Base-by-base conservation (phyloP, 2,329 filamentous ascomycete genomes). In the Sphaceloma murrayae region DNA sequence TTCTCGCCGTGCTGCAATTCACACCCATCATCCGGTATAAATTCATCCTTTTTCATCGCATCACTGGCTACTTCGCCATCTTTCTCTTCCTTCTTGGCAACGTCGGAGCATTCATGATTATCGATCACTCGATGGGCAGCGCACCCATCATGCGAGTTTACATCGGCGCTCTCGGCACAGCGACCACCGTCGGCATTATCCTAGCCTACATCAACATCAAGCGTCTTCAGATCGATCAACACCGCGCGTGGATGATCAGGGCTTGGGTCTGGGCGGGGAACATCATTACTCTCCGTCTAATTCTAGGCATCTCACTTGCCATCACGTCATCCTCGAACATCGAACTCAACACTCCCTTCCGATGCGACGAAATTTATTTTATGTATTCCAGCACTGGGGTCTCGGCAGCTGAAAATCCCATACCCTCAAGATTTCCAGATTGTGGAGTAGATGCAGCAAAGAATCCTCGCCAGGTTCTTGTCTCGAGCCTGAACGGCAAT, bases 221-320 rank as follows among this genome's bases (percentile, higher is more conserved):
- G 55, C 61, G 64, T 2, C 57, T 79, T 2, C 75, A 79, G 53
- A 74, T 82, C 38, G 74, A 79, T 22, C 70, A 79, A 52, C 77
- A 80, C 48, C 67, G 77, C 1, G 73, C 73, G 2, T 80, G 75
- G 76, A 80, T 80, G 76, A 53, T 80, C 21, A 58, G 77, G 16
- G 65, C 51, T 7, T 54, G 49, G 54, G 49, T 48, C 2, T 51
- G 71, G 67, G 66, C 63, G n/a, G 66, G 66, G 2, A 58, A 62
- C 2, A 73, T 78, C 49, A 66, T 78, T 49, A 75, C 74, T 0
- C 58, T 63, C 32, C 68, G 74, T 7, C 48, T 75, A 18, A 65
- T 75, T 24, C 58, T 72, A 30, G 59, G 68, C 45, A 57, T 70
- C 27, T 51, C 63, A 1, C 64, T 66, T 1, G 50, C n/a, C n/a